These are phyloP conservation scores for Yarrowia sp. DNA, from an alignment of 805 yeast genomes.

Conservation along the genomic window DNA sequence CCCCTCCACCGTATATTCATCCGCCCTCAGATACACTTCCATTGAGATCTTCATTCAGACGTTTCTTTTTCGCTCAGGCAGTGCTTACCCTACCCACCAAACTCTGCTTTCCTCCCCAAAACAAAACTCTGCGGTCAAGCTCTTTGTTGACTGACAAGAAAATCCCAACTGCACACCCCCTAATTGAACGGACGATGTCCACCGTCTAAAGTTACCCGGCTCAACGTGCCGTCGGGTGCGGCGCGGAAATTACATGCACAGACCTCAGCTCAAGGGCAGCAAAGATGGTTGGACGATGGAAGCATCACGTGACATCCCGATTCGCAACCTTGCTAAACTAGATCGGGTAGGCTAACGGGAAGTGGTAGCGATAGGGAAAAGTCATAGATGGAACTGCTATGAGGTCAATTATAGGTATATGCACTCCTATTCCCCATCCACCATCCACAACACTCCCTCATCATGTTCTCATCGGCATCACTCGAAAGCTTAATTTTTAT, in stretches of 20 bases:
- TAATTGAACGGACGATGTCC: too few relatives aligned
- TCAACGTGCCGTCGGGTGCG: conserved; percentile 15
- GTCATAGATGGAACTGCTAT: too few relatives aligned
- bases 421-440: too few relatives aligned
- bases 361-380: too few relatives aligned
- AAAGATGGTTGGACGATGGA: conserved; percentile 9
- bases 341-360: too few relatives aligned
- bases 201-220: conserved; percentile 10
- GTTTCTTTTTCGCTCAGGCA: conserved; percentile 27
- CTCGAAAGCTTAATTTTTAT: conserved; percentile 25
- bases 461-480: too few relatives aligned
- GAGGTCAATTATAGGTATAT: too few relatives aligned
- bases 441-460: not conserved
- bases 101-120: too few relatives aligned
- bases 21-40: conserved; percentile 18
- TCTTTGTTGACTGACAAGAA: not conserved
- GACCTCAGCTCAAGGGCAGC: conserved; percentile 6
- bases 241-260: conserved; percentile 4
- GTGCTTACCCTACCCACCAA: conserved; percentile 16
- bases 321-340: not conserved
- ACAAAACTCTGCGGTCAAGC: not conserved
- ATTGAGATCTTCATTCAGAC: not conserved
- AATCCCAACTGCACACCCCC: too few relatives aligned
- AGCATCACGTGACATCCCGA: not conserved
- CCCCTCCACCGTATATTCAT: too few relatives aligned